Conservation (phyloP, 2,329 filamentous ascomycete species). For the Aureobasidium zeae region DNA sequence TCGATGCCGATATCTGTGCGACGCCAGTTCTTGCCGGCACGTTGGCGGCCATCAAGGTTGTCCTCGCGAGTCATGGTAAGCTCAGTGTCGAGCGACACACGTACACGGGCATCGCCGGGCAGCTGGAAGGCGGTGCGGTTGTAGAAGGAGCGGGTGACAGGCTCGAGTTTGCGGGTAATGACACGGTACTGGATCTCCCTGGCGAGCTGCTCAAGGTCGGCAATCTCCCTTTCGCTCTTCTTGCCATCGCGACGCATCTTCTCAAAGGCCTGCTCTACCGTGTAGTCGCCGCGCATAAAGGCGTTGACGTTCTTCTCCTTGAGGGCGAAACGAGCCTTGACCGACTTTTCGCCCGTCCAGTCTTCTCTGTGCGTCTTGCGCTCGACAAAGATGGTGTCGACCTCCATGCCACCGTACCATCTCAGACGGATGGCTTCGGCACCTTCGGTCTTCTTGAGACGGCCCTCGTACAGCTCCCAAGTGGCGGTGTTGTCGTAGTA, state of each 20-base stretch:
- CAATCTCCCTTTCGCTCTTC: slow-evolving; percentile 84
- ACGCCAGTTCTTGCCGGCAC: slow-evolving; percentile 85
- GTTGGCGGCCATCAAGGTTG: slow-evolving; percentile 70
- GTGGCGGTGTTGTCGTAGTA: slow-evolving; percentile 94
- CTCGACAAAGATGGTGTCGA: slow-evolving; percentile 91
- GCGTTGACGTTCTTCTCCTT: slow-evolving; percentile 98
- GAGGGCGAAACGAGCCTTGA: slow-evolving; percentile 88
- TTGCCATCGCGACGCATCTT: slow-evolving; percentile 94
- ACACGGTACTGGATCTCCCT: slow-evolving; percentile 90
- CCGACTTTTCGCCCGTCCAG: slow-evolving; percentile 98
- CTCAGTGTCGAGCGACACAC: slow-evolving; percentile 94
- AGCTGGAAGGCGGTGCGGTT: slow-evolving; percentile 97
- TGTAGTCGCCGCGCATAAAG: slow-evolving; percentile 74
- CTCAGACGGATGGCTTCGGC: slow-evolving; percentile 91
- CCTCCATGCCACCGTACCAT: slow-evolving; percentile 97
- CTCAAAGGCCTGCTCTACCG: slow-evolving; percentile 83
- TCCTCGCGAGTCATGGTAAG: slow-evolving; percentile 92
- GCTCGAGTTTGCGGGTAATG: slow-evolving; percentile 74
- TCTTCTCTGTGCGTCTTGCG: slow-evolving; percentile 97
- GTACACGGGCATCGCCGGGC: slow-evolving; percentile 87
- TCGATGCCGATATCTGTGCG: slow-evolving; percentile 97
- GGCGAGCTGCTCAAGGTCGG: slow-evolving; percentile 80
- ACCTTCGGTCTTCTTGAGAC: slow-evolving; percentile 94
- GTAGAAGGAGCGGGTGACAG: slow-evolving; percentile 93
- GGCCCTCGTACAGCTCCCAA: slow-evolving; percentile 89